Conservation (phyloP, 2,329 filamentous ascomycete species). For the Erysiphe pulchra region DNA sequence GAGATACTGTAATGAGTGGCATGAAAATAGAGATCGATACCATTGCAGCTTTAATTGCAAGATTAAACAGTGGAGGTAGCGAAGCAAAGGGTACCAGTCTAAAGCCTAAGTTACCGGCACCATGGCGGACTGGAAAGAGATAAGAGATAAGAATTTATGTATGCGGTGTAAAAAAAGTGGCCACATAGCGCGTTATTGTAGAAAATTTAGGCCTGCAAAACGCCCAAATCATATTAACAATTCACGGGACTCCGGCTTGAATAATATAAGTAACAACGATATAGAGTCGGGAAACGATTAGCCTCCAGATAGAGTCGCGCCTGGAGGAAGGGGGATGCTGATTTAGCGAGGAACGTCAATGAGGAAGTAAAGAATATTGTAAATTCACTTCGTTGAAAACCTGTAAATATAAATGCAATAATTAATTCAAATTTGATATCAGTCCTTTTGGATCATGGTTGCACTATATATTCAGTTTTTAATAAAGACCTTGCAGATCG, state of each 20-base stretch:
- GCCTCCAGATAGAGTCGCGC: not conserved
- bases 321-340: not conserved
- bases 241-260: not conserved
- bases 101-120: too few relatives aligned
- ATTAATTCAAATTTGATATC: too few relatives aligned
- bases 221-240: not conserved
- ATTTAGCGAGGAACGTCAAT: too few relatives aligned
- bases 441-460: not conserved
- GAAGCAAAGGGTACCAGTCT: too few relatives aligned
- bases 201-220: not conserved
- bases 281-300: not conserved
- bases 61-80: too few relatives aligned
- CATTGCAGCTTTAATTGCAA: too few relatives aligned
- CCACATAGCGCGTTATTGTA: not conserved
- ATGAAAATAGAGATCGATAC: too few relatives aligned
- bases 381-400: not conserved
- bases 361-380: not conserved
- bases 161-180: not conserved
- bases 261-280: not conserved
- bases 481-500: not conserved
- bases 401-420: not conserved
- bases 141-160: too few relatives aligned
- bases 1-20: too few relatives aligned
- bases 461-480: not conserved
- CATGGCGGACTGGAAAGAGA: too few relatives aligned